Conservation (phyloP, 2,329 filamentous ascomycete genomes). For the Calonectria multiphialidica region DNA sequence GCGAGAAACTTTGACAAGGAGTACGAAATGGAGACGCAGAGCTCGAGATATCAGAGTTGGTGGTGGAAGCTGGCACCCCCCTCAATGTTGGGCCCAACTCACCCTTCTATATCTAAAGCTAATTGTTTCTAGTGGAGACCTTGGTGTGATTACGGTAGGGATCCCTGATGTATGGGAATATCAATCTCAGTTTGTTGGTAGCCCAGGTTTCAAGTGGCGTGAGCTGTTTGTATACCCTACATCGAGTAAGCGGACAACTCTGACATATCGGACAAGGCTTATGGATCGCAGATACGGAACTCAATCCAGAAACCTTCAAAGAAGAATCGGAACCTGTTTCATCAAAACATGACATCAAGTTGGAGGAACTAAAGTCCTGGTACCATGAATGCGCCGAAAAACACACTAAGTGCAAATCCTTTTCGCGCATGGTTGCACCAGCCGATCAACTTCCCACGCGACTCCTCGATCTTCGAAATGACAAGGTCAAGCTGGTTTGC, state of each 20-base stretch:
- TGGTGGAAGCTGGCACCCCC: conserved; percentile 2
- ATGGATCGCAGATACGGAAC: not conserved
- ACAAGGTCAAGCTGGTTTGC: conserved; percentile 19
- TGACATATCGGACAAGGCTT: not conserved
- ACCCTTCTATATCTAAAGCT: too few relatives aligned
- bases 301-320: not conserved
- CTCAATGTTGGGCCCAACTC: not conserved
- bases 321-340: conserved; percentile 1
- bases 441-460: conserved; percentile 10
- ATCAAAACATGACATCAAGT: conserved; percentile 11
- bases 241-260: conserved; percentile 7
- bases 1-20: conserved; percentile 6
- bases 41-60: not conserved
- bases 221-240: conserved; percentile 23
- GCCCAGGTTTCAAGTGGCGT: not conserved
- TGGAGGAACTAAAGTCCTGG: not conserved
- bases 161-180: not conserved
- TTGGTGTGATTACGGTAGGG: not conserved
- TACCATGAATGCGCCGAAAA: conserved; percentile 2
- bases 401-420: conserved; percentile 16
- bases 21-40: not conserved
- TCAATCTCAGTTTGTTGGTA: not conserved
- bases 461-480: conserved; percentile 4
- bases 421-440: conserved; percentile 14
- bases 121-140: not conserved